A percentile compares a stretch with the other conserved stretches of the same genome.
Conservation (phyloP, 2,329 filamentous ascomycete genomes). For the Fusarium mexicanum region DNA sequence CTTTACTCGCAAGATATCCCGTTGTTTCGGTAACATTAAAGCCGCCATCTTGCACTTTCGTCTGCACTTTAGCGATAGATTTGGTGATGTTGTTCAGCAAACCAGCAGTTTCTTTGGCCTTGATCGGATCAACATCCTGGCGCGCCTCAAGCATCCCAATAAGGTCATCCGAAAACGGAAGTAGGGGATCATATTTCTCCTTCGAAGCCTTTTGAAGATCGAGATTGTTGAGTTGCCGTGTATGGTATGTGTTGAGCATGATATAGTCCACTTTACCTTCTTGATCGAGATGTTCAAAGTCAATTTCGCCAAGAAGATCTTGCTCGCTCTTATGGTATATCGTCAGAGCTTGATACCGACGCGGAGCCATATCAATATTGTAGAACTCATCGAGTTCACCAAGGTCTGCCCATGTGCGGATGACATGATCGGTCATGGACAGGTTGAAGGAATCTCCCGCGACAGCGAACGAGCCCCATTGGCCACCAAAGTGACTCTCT, state of each 20-base stretch:
- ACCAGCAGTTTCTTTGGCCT: constrained; percentile 11
- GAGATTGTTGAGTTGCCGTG: constrained; percentile 19
- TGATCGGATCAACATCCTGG: constrained; percentile 30
- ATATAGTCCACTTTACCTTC: constrained; percentile 32
- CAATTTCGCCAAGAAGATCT: not conserved
- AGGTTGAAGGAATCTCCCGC: constrained; percentile 2
- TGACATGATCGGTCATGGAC: constrained; percentile 25
- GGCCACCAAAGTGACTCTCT: not conserved
- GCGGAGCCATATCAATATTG: constrained; percentile 17
- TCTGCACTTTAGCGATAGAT: constrained; percentile 3
- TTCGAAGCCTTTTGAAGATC: constrained; percentile 2
- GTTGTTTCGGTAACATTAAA: constrained; percentile 31
- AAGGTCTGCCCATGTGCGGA: constrained; percentile 25
- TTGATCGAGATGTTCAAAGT: constrained; percentile 21
- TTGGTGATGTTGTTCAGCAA: constrained; percentile 23
- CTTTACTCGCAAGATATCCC: constrained; percentile 16
- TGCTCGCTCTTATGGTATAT: constrained; percentile 19
- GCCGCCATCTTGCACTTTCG: constrained; percentile 1
- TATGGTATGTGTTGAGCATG: constrained; percentile 28
- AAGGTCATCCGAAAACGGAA: constrained; percentile 11
- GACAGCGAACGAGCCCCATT: not conserved
- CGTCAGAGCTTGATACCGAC: constrained; percentile 5
- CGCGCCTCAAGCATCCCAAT: constrained; percentile 21
- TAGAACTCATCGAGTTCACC: constrained; percentile 21
- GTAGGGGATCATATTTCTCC: not conserved